Conservation (phyloP, 1,284 basidiomycete genomes). For the Leccinum glutinopallens region DNA sequence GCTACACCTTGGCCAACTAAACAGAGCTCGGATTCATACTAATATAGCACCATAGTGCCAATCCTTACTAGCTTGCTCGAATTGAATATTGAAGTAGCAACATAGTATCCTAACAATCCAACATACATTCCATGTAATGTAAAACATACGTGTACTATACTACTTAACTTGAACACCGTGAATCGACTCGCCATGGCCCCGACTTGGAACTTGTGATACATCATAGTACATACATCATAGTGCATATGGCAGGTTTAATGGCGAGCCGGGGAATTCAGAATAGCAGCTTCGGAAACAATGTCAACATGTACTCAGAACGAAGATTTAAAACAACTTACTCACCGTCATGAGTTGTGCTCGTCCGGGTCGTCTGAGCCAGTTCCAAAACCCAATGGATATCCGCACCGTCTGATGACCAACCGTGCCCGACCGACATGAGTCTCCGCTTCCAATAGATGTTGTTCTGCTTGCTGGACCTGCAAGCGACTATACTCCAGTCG, state of each 20-base stretch:
- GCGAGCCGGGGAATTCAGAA: too few relatives aligned
- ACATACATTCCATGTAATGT: too few relatives aligned
- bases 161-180: too few relatives aligned
- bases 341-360: not conserved
- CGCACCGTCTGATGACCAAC: slow-evolving; percentile 4
- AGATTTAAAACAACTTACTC: not conserved
- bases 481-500: slow-evolving; percentile 7
- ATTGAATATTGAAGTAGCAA: too few relatives aligned
- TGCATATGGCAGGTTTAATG: too few relatives aligned
- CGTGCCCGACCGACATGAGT: not conserved
- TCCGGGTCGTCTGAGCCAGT: not conserved
- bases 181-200: too few relatives aligned
- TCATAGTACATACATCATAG: too few relatives aligned
- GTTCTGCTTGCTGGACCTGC: slow-evolving; percentile 7
- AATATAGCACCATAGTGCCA: not conserved
- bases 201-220: too few relatives aligned
- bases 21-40: too few relatives aligned
- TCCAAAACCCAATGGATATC: slow-evolving; percentile 3
- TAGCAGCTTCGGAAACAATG: too few relatives aligned
- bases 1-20: not conserved
- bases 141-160: too few relatives aligned
- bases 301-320: not conserved
- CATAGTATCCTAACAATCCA: too few relatives aligned
- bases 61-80: not conserved
- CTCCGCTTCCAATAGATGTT: slow-evolving; percentile 6